Conservation (phyloP, 208 protist species). For the Trypanosoma platydactyli region DNA sequence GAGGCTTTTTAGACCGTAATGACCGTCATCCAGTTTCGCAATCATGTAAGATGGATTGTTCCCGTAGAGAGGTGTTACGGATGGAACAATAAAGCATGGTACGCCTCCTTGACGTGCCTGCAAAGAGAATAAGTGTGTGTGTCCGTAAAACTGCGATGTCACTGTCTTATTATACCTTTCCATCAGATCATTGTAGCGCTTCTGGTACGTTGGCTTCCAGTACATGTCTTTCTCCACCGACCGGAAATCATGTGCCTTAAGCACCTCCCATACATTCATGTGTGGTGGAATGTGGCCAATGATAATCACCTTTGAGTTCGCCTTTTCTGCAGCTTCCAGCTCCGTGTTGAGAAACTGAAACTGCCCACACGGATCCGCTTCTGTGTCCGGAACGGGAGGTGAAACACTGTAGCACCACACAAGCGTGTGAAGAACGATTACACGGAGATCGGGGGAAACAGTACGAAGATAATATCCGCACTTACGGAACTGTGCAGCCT, state of each 20-base stretch:
- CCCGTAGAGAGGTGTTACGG: conserved; percentile 59
- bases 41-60: conserved; percentile 76
- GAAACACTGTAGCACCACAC: conserved; percentile 52
- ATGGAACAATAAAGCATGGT: conserved; percentile 50
- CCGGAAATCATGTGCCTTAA: conserved; percentile 34
- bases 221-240: conserved; percentile 44
- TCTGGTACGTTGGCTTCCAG: conserved; percentile 66
- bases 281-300: conserved; percentile 78
- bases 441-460: conserved; percentile 29
- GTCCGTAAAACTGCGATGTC: conserved; percentile 66
- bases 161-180: conserved; percentile 43
- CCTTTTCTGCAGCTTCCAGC: conserved; percentile 38
- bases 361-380: conserved; percentile 58
- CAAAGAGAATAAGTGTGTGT: conserved; percentile 67
- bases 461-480: conserved; percentile 70
- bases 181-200: conserved; percentile 52
- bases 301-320: conserved; percentile 60
- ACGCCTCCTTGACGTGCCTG: conserved; percentile 33
- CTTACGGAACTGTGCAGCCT: conserved; percentile 37
- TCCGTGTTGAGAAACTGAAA: conserved; percentile 55
- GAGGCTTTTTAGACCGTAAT: conserved; percentile 40
- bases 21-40: conserved; percentile 35
- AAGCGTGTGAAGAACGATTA: conserved; percentile 78
- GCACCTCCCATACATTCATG: conserved; percentile 45
- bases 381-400: conserved; percentile 37